phyloP scores from a whole-genome alignment of 805 yeast species.

The Kazachstania bromeliacearum region DNA sequence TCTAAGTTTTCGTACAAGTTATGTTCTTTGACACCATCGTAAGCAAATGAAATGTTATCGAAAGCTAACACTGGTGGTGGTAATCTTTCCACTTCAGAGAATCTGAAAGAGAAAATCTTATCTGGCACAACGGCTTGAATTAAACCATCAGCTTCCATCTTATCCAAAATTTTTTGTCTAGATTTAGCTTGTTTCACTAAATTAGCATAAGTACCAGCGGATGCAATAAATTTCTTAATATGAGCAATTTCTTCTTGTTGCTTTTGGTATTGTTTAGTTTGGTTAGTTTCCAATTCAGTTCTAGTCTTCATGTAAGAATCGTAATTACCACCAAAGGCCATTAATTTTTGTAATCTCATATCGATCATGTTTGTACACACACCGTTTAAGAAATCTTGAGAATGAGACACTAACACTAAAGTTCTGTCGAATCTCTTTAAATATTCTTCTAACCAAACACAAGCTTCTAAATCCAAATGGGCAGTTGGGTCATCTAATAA shows the following conservation, averaged over 20 bases:
- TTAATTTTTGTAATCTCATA: slow-evolving; percentile 76
- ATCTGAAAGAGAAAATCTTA: slow-evolving; percentile 86
- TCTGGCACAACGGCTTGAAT: slow-evolving; percentile 89
- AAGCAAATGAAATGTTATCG: slow-evolving; percentile 88
- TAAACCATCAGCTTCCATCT: slow-evolving; percentile 99
- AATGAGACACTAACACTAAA: slow-evolving; percentile 89
- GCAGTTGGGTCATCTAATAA: slow-evolving; percentile 98
- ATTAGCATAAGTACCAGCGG: slow-evolving; percentile 99
- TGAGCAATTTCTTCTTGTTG: slow-evolving; percentile 98
- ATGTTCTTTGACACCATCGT: slow-evolving; percentile 74
- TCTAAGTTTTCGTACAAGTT: slow-evolving; percentile 83
- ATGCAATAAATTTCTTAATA: slow-evolving; percentile 96
- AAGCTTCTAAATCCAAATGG: slow-evolving; percentile 97
- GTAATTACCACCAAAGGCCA: slow-evolving; percentile 93
- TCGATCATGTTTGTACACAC: slow-evolving; percentile 97
- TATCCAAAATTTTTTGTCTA: slow-evolving; percentile 96
- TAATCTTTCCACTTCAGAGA: slow-evolving; percentile 90
- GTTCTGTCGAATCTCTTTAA: slow-evolving; percentile 89
- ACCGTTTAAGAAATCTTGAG: slow-evolving; percentile 98
- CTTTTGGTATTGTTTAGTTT: slow-evolving; percentile 92
- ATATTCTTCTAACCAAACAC: slow-evolving; percentile 99
- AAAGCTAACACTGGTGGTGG: slow-evolving; percentile 98
- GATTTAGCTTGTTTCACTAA: slow-evolving; percentile 98
- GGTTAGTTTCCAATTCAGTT: slow-evolving; percentile 87
- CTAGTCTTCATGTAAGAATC: slow-evolving; percentile 95